These are phyloP conservation scores for Trypanosoma cruzi DNA, from an alignment of 208 protist species.

Conservation along the genomic window DNA sequence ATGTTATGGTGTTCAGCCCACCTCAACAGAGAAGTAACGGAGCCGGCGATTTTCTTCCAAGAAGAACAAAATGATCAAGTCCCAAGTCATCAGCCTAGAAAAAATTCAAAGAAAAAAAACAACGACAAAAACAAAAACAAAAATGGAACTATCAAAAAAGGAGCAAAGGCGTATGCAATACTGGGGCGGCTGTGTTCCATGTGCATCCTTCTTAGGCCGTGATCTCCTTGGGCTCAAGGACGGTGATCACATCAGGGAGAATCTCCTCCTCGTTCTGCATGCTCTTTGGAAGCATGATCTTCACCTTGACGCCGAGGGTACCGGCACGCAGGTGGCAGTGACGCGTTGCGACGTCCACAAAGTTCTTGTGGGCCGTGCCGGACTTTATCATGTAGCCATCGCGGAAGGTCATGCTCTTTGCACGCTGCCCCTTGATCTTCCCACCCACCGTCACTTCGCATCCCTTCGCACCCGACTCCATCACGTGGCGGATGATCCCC, in stretches of 20 bases:
- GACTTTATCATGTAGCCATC: conserved; percentile 99
- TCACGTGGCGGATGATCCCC: conserved; percentile 98
- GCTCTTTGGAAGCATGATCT: conserved; percentile 98
- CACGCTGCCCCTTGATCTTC: conserved; percentile 99
- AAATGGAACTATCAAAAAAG: conserved; percentile 22
- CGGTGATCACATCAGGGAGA: conserved; percentile 83
- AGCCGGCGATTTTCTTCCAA: neutral
- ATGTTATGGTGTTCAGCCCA: neutral
- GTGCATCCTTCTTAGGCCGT: conserved; percentile 26
- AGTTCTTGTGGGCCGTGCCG: conserved; percentile 93
- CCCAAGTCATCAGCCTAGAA: neutral
- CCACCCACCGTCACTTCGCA: conserved; percentile 99
- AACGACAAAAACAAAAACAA: conserved; percentile 34
- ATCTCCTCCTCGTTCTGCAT: conserved; percentile 47
- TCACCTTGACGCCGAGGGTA: conserved; percentile 98
- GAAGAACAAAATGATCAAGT: neutral
- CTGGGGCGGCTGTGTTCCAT: neutral
- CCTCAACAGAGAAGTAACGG: neutral
- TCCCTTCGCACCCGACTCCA: conserved; percentile 98
- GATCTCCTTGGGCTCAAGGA: conserved; percentile 56
- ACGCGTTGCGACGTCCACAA: conserved; percentile 96
- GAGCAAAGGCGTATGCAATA: neutral
- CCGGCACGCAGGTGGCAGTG: conserved; percentile 98
- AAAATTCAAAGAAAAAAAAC: neutral
- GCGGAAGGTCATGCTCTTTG: conserved; percentile 99